Base-by-base conservation (phyloP, 495 filamentous ascomycete species). In the Hypomontagnella submonticulosa region DNA sequence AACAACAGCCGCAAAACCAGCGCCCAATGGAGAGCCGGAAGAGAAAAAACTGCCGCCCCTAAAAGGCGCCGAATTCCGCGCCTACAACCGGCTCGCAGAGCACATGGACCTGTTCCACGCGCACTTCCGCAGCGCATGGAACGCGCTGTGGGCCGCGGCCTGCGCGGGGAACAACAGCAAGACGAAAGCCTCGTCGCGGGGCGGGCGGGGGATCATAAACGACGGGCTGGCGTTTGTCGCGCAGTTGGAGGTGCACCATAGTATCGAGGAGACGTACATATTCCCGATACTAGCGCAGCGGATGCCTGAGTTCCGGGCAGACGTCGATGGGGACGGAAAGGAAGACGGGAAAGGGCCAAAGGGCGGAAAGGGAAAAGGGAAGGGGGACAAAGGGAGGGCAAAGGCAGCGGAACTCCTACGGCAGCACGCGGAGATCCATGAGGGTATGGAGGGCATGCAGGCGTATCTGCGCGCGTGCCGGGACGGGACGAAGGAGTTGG, bases 391-490 rank as follows among this genome's bases (percentile, higher is more conserved):
- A 6, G 23, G 23, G 6, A 27, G 23, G 23, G 23, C 3, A 27
- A 27, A 27, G 23, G 23, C 87, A 23, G 77, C 86, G 16, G 84
- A 91, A 73, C 73, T 96, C 38, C 70, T 94, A 42, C 80, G 76
- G n/a, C 92, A 97, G 77, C 93, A 97, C 70, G 81, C 82, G 61
- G 76, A 86, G 73, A 97, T 97, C 42, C 93, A 97, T 74, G 76
- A 78, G 1, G 93, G 92, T 2, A 81, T 97, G 73, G 93, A 92
- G 16, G 81, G 82, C 60, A 80, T 96, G 36, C 82, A 86, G 71
- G 81, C 71, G 30, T 96, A 96, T 75, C 73, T 96, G 23, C 71
- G 81, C 41, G 77, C 76, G 43, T 93, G 90, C 70, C 80, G 78
- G 38, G 77, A 71, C 19, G 87, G 91, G 12, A 87, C 91, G 77